A percentile compares a stretch with the other conserved stretches of the same genome.
These are phyloP conservation scores for Kalanchoe fedtschenkoi DNA, from an alignment of 164 flowering plant species.

Conservation along the genomic window DNA sequence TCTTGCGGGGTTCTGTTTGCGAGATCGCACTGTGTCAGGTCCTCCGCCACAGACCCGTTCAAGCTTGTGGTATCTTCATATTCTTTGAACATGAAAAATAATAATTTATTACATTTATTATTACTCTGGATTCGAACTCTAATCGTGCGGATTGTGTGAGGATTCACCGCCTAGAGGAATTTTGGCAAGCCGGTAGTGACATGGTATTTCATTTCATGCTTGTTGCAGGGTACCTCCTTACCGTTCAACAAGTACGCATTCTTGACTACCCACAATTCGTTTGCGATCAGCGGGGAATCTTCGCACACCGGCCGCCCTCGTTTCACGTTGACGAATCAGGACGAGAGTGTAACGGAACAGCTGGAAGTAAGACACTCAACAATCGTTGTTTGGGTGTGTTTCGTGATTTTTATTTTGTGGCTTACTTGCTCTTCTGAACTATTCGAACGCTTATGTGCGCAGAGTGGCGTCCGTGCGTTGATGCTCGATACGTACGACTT, in stretches of 20 bases:
- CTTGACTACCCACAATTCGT: conserved; percentile 66
- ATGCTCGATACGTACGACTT: conserved; percentile 72
- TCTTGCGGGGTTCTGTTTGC: background rate
- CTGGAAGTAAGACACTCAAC: conserved; percentile 26
- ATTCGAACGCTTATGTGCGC: background rate
- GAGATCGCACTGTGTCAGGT: background rate
- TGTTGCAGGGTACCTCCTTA: conserved; percentile 9
- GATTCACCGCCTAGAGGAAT: too few species aligned
- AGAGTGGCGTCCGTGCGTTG: conserved; percentile 76
- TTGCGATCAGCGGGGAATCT: conserved; percentile 19
- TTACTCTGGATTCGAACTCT: too few species aligned
- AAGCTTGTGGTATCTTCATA: background rate
- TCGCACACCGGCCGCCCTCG: conserved; percentile 30
- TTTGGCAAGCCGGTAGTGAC: too few species aligned
- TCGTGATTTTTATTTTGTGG: background rate
- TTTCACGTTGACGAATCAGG: conserved; percentile 51
- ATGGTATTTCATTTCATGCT: background rate
- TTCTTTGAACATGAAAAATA: too few species aligned
- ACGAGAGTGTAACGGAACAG: conserved; percentile 42
- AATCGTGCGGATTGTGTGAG: too few species aligned
- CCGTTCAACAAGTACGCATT: conserved; percentile 51
- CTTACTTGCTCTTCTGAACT: too few species aligned
- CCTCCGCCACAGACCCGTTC: background rate
- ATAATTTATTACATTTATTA: too few species aligned
- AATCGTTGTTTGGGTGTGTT: background rate